Conservation (phyloP, 257 asterid genomes). For the Capsicum rhomboideum region DNA sequence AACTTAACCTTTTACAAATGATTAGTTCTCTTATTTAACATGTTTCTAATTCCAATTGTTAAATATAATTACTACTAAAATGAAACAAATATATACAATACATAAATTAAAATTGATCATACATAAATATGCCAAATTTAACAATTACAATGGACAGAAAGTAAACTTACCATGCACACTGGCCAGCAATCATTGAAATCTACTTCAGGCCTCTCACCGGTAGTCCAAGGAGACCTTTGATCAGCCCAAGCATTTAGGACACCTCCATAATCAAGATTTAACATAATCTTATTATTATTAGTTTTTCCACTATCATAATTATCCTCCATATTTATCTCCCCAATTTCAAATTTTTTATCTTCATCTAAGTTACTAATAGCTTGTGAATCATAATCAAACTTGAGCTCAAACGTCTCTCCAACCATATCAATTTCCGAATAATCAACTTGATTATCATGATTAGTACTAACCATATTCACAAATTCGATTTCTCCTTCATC, state of each 20-base stretch:
- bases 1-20: background rate
- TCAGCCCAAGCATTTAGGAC: constrained; percentile 65
- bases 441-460: constrained; percentile 3
- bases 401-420: constrained; percentile 20
- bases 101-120: too few species aligned
- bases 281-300: constrained; percentile 28
- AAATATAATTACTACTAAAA: background rate
- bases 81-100: too few species aligned
- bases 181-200: constrained; percentile 53
- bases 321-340: background rate
- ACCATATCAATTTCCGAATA: constrained; percentile 20
- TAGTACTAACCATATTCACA: background rate
- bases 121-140: background rate
- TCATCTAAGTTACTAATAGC: background rate
- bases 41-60: background rate
- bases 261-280: constrained; percentile 59
- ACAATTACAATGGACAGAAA: background rate
- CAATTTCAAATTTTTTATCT: constrained; percentile 7
- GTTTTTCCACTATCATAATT: background rate
- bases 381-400: constrained; percentile 46
- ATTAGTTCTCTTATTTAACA: background rate
- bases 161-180: constrained; percentile 30
- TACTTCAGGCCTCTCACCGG: constrained; percentile 53
- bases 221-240: constrained; percentile 61
- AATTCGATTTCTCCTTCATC: constrained; percentile 21